Evolutionary conservation across 345 rosid species (phyloP).

Genomic region (Eutrema japonicum): DNA sequence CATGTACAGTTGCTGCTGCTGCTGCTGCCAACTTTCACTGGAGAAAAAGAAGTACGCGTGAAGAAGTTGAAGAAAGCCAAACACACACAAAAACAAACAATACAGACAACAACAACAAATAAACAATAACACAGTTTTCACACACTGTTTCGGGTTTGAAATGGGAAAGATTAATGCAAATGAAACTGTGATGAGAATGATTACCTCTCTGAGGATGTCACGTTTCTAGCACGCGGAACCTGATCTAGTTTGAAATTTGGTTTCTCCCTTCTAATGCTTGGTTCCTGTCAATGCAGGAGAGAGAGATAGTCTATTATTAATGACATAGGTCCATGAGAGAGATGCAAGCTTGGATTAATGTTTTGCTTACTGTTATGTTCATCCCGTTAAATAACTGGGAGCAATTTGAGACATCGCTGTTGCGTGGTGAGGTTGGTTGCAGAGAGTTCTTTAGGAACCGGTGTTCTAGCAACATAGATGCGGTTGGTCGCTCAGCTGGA

Average conservation of each 20-base stretch:
- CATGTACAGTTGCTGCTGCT: slow-evolving; percentile 42
- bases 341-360: not conserved
- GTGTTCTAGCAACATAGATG: slow-evolving; percentile 76
- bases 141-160: not conserved
- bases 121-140: slow-evolving; percentile 24
- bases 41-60: slow-evolving; percentile 56
- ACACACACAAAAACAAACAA: slow-evolving; percentile 30
- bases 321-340: slow-evolving; percentile 2
- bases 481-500: slow-evolving; percentile 87
- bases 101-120: slow-evolving; percentile 1
- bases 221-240: slow-evolving; percentile 41
- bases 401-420: slow-evolving; percentile 47
- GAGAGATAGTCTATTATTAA: not conserved
- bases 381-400: slow-evolving; percentile 46
- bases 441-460: slow-evolving; percentile 58
- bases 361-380: slow-evolving; percentile 56
- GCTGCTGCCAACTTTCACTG: slow-evolving; percentile 58
- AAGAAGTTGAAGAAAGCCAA: slow-evolving; percentile 51
- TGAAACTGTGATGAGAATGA: not conserved
- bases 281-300: slow-evolving; percentile 51
- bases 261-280: slow-evolving; percentile 46
- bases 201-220: slow-evolving; percentile 56
- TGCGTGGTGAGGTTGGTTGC: slow-evolving; percentile 43
- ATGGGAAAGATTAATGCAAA: not conserved
- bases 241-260: slow-evolving; percentile 55